Evolutionary conservation across 2,329 filamentous ascomycete species (phyloP).

Genomic region (Colletotrichum sp.): DNA sequence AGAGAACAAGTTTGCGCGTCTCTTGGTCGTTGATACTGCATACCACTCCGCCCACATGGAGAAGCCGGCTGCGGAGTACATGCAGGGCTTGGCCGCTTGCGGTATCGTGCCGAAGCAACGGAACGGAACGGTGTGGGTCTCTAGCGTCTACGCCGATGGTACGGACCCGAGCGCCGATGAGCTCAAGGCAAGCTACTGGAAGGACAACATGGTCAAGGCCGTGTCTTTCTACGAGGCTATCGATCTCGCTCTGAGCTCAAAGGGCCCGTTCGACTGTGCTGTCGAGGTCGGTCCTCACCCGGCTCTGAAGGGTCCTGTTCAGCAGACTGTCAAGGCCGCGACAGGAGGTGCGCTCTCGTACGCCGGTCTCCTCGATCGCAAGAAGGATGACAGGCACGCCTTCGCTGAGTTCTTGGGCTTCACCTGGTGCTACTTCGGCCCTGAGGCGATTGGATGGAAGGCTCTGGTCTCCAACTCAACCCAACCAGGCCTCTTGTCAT

Average conservation of each 20-base stretch:
- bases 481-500: slow-evolving; percentile 20
- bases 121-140: slow-evolving; percentile 40
- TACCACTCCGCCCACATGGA: slow-evolving; percentile 57
- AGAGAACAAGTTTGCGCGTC: slow-evolving; percentile 35
- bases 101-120: slow-evolving; percentile 26
- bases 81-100: slow-evolving; percentile 29
- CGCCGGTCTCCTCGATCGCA: slow-evolving; percentile 32
- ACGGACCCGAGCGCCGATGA: slow-evolving; percentile 21
- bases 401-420: slow-evolving; percentile 37
- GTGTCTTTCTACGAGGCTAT: slow-evolving; percentile 30
- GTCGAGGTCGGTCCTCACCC: slow-evolving; percentile 42
- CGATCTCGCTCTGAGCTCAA: slow-evolving; percentile 16
- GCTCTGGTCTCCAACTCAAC: slow-evolving; percentile 26
- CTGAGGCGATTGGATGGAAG: slow-evolving; percentile 22
- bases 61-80: slow-evolving; percentile 34
- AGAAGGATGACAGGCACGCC: slow-evolving; percentile 29
- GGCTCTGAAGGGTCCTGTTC: slow-evolving; percentile 42
- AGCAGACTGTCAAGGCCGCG: slow-evolving; percentile 46
- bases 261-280: slow-evolving; percentile 15
- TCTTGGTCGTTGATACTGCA: slow-evolving; percentile 46
- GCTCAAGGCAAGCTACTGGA: slow-evolving; percentile 40
- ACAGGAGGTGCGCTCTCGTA: slow-evolving; percentile 34
- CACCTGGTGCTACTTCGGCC: slow-evolving; percentile 34
- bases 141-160: slow-evolving; percentile 38
- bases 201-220: slow-evolving; percentile 31